Base-by-base conservation (phyloP, 2,329 filamentous ascomycete genomes). In the Monosporascus sp. region DNA sequence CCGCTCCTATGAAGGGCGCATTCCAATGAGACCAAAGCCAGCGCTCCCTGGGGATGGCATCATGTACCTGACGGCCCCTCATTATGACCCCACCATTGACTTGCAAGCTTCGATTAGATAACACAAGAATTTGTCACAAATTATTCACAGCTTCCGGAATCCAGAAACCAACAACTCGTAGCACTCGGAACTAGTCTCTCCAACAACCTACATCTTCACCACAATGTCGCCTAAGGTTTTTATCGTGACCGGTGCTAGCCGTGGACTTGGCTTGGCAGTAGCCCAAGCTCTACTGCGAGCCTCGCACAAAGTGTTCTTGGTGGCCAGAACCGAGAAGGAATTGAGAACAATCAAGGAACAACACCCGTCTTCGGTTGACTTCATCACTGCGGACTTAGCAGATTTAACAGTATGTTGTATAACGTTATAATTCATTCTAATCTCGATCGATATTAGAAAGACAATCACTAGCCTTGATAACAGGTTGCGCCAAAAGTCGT, bases 171-270 rank as follows among this genome's bases (percentile, higher is more conserved):
- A 34, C 31, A 11, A 34, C 31, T 34, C 11, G 4, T 34, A 14
- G 14, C 27, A 34, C 9, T 34, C 14, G 9, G 31, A 34, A 34
- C 31, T 3, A 34, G 31, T 34, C 31, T 5, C 31, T 34, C 3
- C 31, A 5, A 31, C 27, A 14, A 27, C 36, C 40, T 40, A 5
- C 14, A 24, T 26, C 44, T 31, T 48, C 51, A 40, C 44, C 8
- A 55, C 50, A 19, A 78, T 81, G 73, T 50, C 74, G n/a, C 69
- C 79, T 7, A 88, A 90, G 67, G 84, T 83, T 22, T 82, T 91
- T 64, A 84, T 91, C 55, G 75, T 92, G 36, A 86, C 83, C 3
- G 84, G 84, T 31, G 83, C 83, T 19, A 85, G 82, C 68, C 81
- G 82, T 53, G 84, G 84, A 26, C 80, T 87, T 50, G 84, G 84